Conservation (phyloP, 345 rosid species). For the Angophora floribunda region DNA sequence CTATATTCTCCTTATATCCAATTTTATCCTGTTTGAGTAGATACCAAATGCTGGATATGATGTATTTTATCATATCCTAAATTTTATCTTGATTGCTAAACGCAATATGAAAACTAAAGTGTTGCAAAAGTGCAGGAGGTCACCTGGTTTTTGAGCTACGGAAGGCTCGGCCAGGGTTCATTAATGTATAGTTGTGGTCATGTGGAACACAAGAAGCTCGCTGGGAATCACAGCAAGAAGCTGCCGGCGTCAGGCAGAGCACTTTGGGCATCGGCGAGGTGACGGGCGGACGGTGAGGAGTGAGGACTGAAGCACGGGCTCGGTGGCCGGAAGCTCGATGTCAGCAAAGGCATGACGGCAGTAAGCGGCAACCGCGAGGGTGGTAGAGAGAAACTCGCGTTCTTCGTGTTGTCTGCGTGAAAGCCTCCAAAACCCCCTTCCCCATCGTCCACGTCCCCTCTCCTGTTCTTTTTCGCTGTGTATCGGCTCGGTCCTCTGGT, state of each 20-base stretch:
- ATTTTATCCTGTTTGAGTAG: too few relatives aligned
- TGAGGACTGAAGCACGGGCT: not conserved
- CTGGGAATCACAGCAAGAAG: not conserved
- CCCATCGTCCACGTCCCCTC: too few relatives aligned
- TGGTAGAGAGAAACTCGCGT: not conserved
- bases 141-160: too few relatives aligned
- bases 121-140: not conserved
- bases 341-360: not conserved
- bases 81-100: too few relatives aligned
- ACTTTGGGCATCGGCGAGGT: not conserved
- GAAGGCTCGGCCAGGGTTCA: not conserved
- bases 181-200: not conserved
- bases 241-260: not conserved
- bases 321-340: not conserved
- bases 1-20: too few relatives aligned
- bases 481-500: too few relatives aligned
- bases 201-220: not conserved
- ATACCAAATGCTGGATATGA: too few relatives aligned
- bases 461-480: too few relatives aligned
- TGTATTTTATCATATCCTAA: too few relatives aligned
- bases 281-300: not conserved
- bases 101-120: not conserved
- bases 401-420: not conserved
- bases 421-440: not conserved
- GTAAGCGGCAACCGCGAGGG: not conserved